phyloP scores from a whole-genome alignment of 73 alveolate species.

The Blepharisma stoltei region DNA sequence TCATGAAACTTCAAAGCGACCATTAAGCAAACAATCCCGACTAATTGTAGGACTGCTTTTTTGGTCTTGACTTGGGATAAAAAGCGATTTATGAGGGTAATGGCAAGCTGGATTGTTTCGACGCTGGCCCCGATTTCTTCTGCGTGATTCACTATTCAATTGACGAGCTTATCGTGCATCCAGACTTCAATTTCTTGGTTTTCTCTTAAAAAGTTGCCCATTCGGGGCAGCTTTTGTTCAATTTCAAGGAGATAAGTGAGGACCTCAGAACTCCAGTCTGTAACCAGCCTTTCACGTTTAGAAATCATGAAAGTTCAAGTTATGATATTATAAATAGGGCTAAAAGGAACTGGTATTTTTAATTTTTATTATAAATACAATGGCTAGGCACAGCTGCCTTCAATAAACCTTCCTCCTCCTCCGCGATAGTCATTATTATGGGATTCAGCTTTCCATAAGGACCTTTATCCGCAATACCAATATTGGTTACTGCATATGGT shows the following conservation, averaged over 20 bases:
- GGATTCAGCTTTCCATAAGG: no score
- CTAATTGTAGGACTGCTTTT: neutral
- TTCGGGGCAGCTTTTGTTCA: neutral
- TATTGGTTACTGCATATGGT: no score
- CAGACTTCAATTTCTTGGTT: neutral
- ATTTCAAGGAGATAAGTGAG: slow-evolving; percentile 1
- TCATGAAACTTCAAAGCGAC: neutral
- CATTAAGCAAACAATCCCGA: slow-evolving; percentile 1
- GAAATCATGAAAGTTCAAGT: neutral
- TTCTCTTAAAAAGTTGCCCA: neutral
- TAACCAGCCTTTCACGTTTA: neutral
- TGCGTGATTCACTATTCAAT: neutral
- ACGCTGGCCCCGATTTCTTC: neutral
- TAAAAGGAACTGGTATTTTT: no score
- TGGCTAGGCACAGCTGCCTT: no score
- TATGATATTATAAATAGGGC: no score
- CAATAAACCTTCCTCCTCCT: no score
- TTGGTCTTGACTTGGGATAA: neutral
- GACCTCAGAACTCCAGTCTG: slow-evolving; percentile 15
- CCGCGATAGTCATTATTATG: no score
- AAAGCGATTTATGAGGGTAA: neutral
- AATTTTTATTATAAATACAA: no score
- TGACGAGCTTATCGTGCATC: slow-evolving; percentile 3
- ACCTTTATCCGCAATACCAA: no score
- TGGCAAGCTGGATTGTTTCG: slow-evolving; percentile 16